phyloP scores from a whole-genome alignment of 2,329 filamentous ascomycete genomes.

The Diaporthe helianthi region DNA sequence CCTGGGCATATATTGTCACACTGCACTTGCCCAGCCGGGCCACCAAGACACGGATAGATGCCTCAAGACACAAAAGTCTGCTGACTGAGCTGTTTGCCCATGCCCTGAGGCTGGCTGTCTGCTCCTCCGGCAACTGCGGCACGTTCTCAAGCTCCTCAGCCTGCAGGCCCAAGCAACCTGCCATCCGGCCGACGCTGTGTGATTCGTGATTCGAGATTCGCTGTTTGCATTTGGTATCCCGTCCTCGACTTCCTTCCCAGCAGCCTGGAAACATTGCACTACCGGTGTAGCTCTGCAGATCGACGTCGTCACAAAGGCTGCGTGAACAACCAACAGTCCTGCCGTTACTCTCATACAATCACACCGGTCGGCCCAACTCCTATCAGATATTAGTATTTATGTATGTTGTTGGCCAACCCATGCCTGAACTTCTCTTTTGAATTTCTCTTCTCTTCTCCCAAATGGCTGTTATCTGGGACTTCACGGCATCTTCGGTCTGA shows the following conservation, averaged over 20 bases:
- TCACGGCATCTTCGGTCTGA: neutral
- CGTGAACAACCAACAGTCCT: neutral
- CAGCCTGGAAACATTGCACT: neutral
- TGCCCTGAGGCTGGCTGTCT: neutral
- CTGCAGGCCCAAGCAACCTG: neutral
- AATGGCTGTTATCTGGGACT: neutral
- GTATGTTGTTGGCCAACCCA: neutral
- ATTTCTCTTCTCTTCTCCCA: too few species aligned
- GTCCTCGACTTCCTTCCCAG: neutral
- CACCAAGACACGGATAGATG: neutral
- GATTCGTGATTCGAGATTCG: neutral
- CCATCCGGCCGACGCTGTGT: neutral
- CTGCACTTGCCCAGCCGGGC: neutral
- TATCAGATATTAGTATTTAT: neutral
- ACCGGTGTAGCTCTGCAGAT: neutral
- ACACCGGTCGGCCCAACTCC: neutral
- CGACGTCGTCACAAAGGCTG: constrained; percentile 5
- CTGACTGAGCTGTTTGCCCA: neutral
- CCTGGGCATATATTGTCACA: neutral
- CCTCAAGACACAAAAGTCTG: neutral
- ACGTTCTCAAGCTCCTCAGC: neutral
- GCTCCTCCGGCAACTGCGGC: constrained; percentile 3
- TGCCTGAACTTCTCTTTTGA: neutral
- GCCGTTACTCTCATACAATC: neutral
- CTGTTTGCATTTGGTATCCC: neutral